A percentile compares a stretch with the other conserved stretches of the same genome.
These are phyloP conservation scores for Candida ortonii DNA, from an alignment of 805 yeast genomes.

Conservation along the genomic window DNA sequence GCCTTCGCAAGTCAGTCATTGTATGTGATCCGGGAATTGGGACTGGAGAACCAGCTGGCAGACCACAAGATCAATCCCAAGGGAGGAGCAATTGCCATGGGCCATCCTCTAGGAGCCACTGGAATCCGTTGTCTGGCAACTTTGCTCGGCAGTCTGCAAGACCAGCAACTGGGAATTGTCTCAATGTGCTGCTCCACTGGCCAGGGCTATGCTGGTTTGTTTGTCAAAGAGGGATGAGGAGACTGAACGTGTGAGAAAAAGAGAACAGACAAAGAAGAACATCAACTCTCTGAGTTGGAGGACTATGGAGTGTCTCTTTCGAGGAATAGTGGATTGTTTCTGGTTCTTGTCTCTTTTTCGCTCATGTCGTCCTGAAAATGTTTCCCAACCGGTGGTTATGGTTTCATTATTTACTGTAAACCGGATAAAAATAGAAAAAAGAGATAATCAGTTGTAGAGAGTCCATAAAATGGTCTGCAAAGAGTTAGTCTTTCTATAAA, in stretches of 20 bases:
- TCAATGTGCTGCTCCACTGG: constrained; percentile 44
- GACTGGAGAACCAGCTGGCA: constrained; percentile 23
- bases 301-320: no score
- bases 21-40: constrained; percentile 14
- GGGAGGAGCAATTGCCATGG: constrained; percentile 92
- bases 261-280: constrained; percentile 2
- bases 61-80: constrained; percentile 64
- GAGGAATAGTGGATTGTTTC: no score
- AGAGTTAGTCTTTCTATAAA: no score
- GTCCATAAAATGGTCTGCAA: no score
- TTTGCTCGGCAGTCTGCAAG: constrained; percentile 33
- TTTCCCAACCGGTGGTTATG: no score
- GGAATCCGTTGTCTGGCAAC: constrained; percentile 37
- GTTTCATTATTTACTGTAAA: no score
- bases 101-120: constrained; percentile 84
- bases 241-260: no score
- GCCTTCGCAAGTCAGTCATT: constrained; percentile 39
- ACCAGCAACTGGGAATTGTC: constrained; percentile 35
- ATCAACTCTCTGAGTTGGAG: no score
- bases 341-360: no score
- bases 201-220: constrained; percentile 37
- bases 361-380: no score
- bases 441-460: no score
- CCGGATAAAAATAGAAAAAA: no score
- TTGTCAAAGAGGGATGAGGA: constrained; percentile 28